Conservation (phyloP, 2,329 filamentous ascomycete genomes). For the Grosmannia huntii region DNA sequence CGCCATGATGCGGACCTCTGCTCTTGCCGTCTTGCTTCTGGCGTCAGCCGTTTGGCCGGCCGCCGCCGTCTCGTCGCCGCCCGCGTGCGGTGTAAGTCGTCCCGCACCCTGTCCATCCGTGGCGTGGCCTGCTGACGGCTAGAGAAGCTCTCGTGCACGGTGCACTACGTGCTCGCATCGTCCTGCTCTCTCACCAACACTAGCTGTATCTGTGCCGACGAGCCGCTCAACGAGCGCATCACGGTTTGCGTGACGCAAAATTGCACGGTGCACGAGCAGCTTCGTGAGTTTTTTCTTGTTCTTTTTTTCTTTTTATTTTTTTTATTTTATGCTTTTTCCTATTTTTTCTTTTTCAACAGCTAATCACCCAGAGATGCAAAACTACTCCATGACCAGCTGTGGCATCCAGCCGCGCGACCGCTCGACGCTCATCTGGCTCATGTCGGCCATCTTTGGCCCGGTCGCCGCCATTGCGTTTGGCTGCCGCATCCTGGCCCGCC, state of each 20-base stretch:
- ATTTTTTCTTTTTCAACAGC: too few species aligned
- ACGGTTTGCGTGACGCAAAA: conserved; percentile 1
- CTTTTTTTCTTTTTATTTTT: too few species aligned
- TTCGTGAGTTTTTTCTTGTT: too few species aligned
- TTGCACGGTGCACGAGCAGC: conserved; percentile 5
- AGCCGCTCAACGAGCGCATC: conserved; percentile 1
- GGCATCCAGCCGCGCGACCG: conserved; percentile 16
- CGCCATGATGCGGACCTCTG: too few species aligned
- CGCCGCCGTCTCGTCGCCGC: too few species aligned
- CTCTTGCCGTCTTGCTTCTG: too few species aligned
- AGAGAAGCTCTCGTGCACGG: background rate
- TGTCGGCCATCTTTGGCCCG: conserved; percentile 16
- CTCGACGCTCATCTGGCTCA: conserved; percentile 14
- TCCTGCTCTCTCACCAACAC: background rate
- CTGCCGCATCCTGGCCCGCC: conserved; percentile 17
- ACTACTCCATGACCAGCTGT: conserved; percentile 17
- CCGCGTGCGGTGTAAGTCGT: too few species aligned
- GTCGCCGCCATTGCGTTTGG: conserved; percentile 18
- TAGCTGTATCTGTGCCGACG: conserved; percentile 1
- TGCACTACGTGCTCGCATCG: background rate
- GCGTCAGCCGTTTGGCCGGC: too few species aligned
- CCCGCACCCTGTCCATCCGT: too few species aligned
- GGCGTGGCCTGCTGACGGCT: too few species aligned
- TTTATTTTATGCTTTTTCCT: too few species aligned
- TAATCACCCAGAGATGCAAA: conserved; percentile 15